A percentile compares a stretch with the other conserved stretches of the same genome.
Evolutionary conservation across 2,329 filamentous ascomycete genomes (phyloP).

Genomic region (Leptoxyphium fumago): DNA sequence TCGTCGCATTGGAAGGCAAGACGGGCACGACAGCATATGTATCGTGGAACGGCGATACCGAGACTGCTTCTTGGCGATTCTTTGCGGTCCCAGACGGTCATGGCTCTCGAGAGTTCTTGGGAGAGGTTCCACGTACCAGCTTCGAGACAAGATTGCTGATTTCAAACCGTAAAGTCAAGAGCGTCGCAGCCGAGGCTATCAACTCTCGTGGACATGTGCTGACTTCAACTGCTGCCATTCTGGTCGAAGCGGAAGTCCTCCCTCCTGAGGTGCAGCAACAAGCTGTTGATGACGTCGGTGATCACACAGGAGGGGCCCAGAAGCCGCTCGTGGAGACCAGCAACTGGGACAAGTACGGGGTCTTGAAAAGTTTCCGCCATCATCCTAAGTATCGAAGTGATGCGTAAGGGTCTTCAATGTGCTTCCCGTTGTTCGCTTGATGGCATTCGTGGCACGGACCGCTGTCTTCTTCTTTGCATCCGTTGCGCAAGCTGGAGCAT

Average conservation of each 20-base stretch:
- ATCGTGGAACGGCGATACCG: constrained; percentile 32
- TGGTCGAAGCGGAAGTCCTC: background rate
- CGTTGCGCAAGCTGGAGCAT: no score
- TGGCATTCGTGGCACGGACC: no score
- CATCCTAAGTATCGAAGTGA: no score
- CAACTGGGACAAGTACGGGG: no score
- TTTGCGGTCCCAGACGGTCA: constrained; percentile 14
- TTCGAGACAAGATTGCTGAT: constrained; percentile 4
- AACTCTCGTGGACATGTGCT: constrained; percentile 1
- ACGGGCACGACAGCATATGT: constrained; percentile 27
- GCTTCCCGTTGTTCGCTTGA: no score
- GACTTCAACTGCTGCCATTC: background rate
- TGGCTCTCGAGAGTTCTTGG: constrained; percentile 1
- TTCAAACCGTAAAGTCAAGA: background rate
- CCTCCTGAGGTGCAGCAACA: background rate
- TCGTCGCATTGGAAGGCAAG: constrained; percentile 11
- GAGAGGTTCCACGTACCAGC: constrained; percentile 3
- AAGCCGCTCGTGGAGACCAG: no score
- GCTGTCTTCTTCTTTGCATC: no score
- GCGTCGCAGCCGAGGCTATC: constrained; percentile 1
- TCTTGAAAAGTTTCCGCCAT: no score
- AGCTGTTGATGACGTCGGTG: background rate
- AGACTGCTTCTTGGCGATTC: constrained; percentile 30
- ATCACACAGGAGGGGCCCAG: background rate
- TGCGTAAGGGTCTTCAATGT: no score